These are phyloP conservation scores for Elaeis oleifera DNA, from an alignment of 202 grass and related monocot genomes.

Conservation along the genomic window DNA sequence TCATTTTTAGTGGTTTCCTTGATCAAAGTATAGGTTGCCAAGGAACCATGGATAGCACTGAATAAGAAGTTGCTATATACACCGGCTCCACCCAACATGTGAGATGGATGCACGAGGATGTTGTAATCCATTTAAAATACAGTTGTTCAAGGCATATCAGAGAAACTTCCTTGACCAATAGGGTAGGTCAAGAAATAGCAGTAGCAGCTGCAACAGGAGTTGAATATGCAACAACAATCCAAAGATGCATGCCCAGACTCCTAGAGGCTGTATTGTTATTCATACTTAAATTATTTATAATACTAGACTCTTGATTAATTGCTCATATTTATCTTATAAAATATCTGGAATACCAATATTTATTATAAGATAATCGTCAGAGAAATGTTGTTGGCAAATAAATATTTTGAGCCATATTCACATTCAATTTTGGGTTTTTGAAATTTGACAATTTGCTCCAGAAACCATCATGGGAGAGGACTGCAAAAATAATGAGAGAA, in stretches of 20 bases:
- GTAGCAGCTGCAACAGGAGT: not conserved
- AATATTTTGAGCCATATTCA: not conserved
- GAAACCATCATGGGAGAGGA: slow-evolving; percentile 98
- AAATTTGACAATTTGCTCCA: slow-evolving; percentile 23
- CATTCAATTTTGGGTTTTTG: not conserved
- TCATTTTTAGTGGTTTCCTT: not conserved
- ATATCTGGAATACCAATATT: too few species aligned
- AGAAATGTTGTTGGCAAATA: too few species aligned
- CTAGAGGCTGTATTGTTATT: too few species aligned
- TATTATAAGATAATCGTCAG: too few species aligned
- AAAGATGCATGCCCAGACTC: not conserved
- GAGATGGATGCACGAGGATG: too few species aligned
- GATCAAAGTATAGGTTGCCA: not conserved
- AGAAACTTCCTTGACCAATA: not conserved
- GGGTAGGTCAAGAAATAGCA: not conserved
- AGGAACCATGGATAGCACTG: not conserved
- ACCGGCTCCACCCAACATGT: too few species aligned
- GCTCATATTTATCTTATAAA: too few species aligned
- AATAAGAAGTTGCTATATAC: too few species aligned
- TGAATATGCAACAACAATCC: slow-evolving; percentile 3
- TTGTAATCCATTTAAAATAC: too few species aligned
- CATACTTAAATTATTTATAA: too few species aligned
- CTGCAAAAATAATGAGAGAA: slow-evolving; percentile 81
- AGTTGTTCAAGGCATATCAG: not conserved
- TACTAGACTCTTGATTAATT: too few species aligned